Evolutionary conservation across 768 basidiomycete genomes (phyloP).

Genomic region (Cyclocybe cylindracea): DNA sequence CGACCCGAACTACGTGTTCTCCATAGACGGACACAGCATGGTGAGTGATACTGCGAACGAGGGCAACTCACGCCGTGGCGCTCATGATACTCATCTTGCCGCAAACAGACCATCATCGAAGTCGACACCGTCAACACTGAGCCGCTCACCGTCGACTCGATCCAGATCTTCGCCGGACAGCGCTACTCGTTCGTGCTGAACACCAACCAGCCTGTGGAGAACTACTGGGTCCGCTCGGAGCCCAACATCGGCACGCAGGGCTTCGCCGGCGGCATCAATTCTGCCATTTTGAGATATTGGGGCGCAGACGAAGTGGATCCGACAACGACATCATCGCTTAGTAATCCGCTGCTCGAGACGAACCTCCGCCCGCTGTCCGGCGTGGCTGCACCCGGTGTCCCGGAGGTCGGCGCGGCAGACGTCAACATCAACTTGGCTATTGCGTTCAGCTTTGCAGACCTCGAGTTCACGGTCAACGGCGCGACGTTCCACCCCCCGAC

Average conservation of each 20-base stretch:
- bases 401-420: conserved; percentile 40
- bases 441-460: conserved; percentile 22
- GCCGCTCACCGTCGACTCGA: conserved; percentile 42
- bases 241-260: conserved; percentile 20
- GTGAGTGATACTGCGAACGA: conserved; percentile 10
- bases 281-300: conserved; percentile 51
- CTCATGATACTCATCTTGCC: neutral
- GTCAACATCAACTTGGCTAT: conserved; percentile 38
- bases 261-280: conserved; percentile 33
- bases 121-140: conserved; percentile 44
- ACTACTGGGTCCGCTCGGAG: conserved; percentile 51
- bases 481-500: conserved; percentile 36
- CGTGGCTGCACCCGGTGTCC: conserved; percentile 29
- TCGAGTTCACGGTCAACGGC: conserved; percentile 33
- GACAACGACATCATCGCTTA: conserved; percentile 23
- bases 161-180: conserved; percentile 41
- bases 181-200: conserved; percentile 38
- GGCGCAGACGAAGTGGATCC: conserved; percentile 47
- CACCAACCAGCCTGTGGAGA: conserved; percentile 45
- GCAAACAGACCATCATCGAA: conserved; percentile 47
- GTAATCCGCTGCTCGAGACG: conserved; percentile 35
- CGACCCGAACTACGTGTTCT: conserved; percentile 42
- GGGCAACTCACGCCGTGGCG: neutral
- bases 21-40: conserved; percentile 46
- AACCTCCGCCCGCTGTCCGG: conserved; percentile 37